These are phyloP conservation scores for Colletotrichum musae DNA, from an alignment of 2,329 filamentous ascomycete genomes.

Conservation along the genomic window DNA sequence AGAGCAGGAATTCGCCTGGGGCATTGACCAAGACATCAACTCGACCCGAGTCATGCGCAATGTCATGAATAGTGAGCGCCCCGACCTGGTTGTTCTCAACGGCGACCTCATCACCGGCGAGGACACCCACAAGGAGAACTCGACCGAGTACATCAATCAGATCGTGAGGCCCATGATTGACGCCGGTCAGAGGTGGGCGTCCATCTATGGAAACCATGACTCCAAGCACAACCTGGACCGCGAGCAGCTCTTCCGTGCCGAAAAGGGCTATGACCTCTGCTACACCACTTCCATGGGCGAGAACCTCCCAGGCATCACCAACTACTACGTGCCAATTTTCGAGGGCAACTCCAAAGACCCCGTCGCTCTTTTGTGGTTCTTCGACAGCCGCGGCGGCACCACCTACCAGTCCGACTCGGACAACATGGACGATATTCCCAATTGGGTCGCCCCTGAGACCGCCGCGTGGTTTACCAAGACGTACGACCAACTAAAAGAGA, in stretches of 20 bases:
- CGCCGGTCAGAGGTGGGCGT: conserved; percentile 65
- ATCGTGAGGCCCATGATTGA: conserved; percentile 64
- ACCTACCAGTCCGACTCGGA: conserved; percentile 50
- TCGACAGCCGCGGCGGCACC: conserved; percentile 65
- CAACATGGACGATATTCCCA: conserved; percentile 48
- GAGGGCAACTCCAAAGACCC: conserved; percentile 33
- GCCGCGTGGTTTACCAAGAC: conserved; percentile 61
- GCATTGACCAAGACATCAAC: conserved; percentile 59
- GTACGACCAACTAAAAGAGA: conserved; percentile 42
- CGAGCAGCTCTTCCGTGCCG: conserved; percentile 56
- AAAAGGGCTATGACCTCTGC: conserved; percentile 68
- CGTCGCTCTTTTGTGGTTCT: conserved; percentile 68
- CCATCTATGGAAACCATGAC: conserved; percentile 75
- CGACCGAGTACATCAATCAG: conserved; percentile 64
- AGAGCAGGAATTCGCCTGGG: conserved; percentile 59
- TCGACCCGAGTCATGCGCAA: conserved; percentile 62
- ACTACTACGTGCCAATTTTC: conserved; percentile 44
- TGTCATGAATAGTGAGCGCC: conserved; percentile 62
- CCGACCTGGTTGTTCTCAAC: conserved; percentile 71
- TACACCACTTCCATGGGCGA: conserved; percentile 55
- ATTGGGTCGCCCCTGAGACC: conserved; percentile 61
- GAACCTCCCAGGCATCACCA: conserved; percentile 39
- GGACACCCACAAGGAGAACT: conserved; percentile 63
- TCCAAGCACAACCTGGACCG: conserved; percentile 63
- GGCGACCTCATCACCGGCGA: conserved; percentile 76